Conservation (phyloP, 1,139 yeast species). For the Sugiyamaella pinicola region DNA sequence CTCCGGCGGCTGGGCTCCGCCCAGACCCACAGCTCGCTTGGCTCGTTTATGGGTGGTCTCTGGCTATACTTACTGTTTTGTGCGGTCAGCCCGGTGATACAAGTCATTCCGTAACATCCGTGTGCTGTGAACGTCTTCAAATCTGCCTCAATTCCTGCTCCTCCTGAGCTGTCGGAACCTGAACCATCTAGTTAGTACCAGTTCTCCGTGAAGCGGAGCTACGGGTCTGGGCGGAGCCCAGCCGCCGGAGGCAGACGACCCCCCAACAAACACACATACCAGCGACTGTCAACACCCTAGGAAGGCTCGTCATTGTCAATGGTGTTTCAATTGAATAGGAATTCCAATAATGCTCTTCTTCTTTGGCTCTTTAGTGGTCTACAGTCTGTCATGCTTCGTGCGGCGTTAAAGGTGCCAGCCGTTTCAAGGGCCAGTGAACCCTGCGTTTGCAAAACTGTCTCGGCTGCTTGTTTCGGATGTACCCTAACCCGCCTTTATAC, state of each 20-base stretch:
- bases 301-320: constrained; percentile 18
- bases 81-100: constrained; percentile 80
- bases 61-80: constrained; percentile 53
- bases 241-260: too few species aligned
- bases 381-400: neutral
- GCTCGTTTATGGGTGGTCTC: neutral
- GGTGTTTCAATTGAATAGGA: neutral
- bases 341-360: too few species aligned
- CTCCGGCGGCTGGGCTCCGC: too few species aligned
- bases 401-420: neutral
- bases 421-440: too few species aligned
- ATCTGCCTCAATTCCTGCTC: constrained; percentile 96
- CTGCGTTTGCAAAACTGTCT: too few species aligned
- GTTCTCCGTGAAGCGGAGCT: too few species aligned
- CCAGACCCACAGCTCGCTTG: constrained; percentile 4
- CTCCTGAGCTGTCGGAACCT: constrained; percentile 90
- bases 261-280: too few species aligned
- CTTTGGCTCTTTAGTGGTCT: too few species aligned
- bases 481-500: too few species aligned
- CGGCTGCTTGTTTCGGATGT: too few species aligned
- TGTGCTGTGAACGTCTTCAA: constrained; percentile 80
- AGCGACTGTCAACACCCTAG: constrained; percentile 34
- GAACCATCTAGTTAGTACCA: neutral
- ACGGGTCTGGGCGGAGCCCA: too few species aligned
- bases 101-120: constrained; percentile 76